Evolutionary conservation across 805 yeast genomes (phyloP).

Genomic region (Yamadazyma kitorensis): DNA sequence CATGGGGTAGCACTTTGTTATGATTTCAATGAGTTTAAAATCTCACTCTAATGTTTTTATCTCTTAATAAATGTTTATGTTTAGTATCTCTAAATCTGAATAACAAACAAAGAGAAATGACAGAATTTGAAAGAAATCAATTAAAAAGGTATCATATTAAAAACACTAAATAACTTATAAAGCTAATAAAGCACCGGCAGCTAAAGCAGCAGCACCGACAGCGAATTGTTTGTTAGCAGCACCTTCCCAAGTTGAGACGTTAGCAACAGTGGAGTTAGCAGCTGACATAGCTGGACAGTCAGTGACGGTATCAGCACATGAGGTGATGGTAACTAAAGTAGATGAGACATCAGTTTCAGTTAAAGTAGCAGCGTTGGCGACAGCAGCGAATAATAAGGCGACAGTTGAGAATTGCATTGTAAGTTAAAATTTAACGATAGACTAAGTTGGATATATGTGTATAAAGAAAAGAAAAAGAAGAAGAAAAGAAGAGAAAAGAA

Average conservation of each 20-base stretch:
- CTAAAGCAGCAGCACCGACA: constrained; percentile 21
- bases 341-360: constrained; percentile 29
- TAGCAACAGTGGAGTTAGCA: constrained; percentile 21
- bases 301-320: constrained; percentile 39
- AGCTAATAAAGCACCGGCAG: constrained; percentile 22
- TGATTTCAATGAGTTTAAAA: no score
- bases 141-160: constrained; percentile 10
- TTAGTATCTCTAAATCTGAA: no score
- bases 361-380: constrained; percentile 25
- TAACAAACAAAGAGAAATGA: no score
- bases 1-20: no score
- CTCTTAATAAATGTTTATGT: no score
- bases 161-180: constrained; percentile 9
- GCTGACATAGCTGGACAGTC: constrained; percentile 39
- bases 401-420: constrained; percentile 35
- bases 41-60: no score
- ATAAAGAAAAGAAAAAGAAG: no score
- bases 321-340: constrained; percentile 42
- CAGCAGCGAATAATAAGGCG: constrained; percentile 18
- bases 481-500: no score
- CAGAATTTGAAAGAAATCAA: not conserved
- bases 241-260: constrained; percentile 18
- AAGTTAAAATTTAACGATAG: constrained; percentile 1
- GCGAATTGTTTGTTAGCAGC: constrained; percentile 18
- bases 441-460: no score